A percentile compares a stretch with the other conserved stretches of the same genome.
Conservation (phyloP, 1,284 basidiomycete species). For the Cystobasidium pallidum region DNA sequence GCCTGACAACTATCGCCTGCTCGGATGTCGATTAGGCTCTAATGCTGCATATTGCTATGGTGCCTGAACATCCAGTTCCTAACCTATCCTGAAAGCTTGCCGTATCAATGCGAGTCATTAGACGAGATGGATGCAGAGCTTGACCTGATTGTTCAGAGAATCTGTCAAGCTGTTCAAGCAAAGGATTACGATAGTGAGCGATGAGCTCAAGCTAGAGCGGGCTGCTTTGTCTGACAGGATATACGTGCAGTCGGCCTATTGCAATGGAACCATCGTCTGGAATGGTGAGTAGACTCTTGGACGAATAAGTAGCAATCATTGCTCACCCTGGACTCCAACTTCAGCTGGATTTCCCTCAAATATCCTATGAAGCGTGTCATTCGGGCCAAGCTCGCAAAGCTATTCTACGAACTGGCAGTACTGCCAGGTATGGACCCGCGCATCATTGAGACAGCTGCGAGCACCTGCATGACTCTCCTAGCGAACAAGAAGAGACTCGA, state of each 20-base stretch:
- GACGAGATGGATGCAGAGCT: constrained; percentile 78
- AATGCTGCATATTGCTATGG: neutral
- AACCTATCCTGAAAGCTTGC: constrained; percentile 60
- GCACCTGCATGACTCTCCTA: constrained; percentile 72
- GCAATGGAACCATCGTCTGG: constrained; percentile 61
- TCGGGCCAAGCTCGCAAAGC: constrained; percentile 72
- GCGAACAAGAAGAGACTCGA: constrained; percentile 72
- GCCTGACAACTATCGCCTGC: no score
- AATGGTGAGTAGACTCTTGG: constrained; percentile 52
- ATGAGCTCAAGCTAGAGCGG: no score
- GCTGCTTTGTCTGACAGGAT: constrained; percentile 68
- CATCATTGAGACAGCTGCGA: constrained; percentile 70
- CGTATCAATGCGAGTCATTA: constrained; percentile 79
- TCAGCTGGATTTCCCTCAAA: constrained; percentile 77
- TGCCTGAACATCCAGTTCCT: constrained; percentile 45
- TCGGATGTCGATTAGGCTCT: neutral
- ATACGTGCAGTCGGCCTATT: constrained; percentile 60
- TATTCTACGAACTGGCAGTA: constrained; percentile 79
- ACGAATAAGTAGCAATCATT: neutral
- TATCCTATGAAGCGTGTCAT: constrained; percentile 82
- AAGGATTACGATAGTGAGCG: constrained; percentile 74
- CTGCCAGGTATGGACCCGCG: constrained; percentile 75
- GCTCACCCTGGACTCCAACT: neutral
- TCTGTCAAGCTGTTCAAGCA: constrained; percentile 76
- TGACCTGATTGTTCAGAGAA: constrained; percentile 72